Conservation (phyloP, 1,284 basidiomycete genomes). For the Cronartium ribicola region DNA sequence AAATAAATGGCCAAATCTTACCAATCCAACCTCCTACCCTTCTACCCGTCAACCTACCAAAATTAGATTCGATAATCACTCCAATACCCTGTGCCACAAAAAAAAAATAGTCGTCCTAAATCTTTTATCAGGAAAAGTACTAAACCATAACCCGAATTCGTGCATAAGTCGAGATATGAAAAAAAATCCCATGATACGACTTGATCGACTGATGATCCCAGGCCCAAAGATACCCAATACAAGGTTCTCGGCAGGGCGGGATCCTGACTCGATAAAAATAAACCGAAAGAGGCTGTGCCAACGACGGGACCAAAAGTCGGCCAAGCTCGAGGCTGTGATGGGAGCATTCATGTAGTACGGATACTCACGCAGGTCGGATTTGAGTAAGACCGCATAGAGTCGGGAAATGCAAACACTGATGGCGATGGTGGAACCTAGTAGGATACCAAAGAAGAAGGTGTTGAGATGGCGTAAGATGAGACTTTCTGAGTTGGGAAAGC, state of each 20-base stretch:
- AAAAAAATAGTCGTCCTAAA: slow-evolving; percentile 41
- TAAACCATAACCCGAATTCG: slow-evolving; percentile 19
- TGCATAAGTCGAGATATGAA: slow-evolving; percentile 7
- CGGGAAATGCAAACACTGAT: not conserved
- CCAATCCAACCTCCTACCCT: slow-evolving; percentile 42
- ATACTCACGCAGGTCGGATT: not conserved
- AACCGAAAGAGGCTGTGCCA: slow-evolving; percentile 13
- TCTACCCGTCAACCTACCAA: slow-evolving; percentile 30
- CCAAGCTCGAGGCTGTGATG: slow-evolving; percentile 5
- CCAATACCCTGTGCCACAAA: slow-evolving; percentile 45
- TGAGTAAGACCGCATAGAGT: not conserved
- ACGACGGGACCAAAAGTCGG: slow-evolving; percentile 22
- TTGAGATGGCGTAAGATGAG: not conserved
- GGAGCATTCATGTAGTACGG: slow-evolving; percentile 2
- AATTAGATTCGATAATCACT: slow-evolving; percentile 44
- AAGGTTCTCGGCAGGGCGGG: slow-evolving; percentile 2
- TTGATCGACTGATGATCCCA: not conserved
- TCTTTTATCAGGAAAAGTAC: not conserved
- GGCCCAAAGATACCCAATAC: not conserved
- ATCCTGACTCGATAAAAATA: slow-evolving; percentile 17
- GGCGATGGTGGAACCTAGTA: not conserved
- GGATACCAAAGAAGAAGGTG: not conserved
- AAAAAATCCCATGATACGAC: slow-evolving; percentile 6
- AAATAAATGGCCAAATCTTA: slow-evolving; percentile 41
- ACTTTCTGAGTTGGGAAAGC: not conserved